Evolutionary conservation across 345 rosid species (phyloP).

Genomic region (Cardamine resedifolia): DNA sequence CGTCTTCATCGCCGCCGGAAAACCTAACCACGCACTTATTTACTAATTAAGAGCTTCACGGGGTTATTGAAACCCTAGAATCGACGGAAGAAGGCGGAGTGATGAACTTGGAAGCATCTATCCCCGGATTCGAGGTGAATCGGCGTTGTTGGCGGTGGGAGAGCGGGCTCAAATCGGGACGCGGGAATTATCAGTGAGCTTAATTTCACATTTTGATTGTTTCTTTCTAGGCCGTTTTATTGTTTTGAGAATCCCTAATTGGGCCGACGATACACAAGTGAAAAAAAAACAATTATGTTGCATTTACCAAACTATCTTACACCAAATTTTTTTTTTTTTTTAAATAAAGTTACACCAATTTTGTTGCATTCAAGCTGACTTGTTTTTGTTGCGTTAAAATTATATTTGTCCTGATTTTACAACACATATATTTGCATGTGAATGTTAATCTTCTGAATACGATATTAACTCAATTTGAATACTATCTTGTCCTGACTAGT

Average conservation of each 20-base stretch:
- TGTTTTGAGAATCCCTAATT: neutral
- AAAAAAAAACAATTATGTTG: no score
- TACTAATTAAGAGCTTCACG: neutral
- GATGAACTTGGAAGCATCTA: neutral
- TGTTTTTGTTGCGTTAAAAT: no score
- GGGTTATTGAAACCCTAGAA: neutral
- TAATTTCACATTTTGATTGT: neutral
- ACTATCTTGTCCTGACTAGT: no score
- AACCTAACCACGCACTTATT: slow-evolving; percentile 16
- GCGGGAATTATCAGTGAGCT: slow-evolving; percentile 32
- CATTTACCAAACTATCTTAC: no score
- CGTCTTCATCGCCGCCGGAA: slow-evolving; percentile 50
- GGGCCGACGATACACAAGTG: neutral
- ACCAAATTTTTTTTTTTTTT: no score
- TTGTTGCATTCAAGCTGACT: no score
- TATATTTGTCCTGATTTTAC: no score
- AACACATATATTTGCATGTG: no score
- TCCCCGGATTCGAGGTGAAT: neutral
- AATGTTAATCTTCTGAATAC: no score
- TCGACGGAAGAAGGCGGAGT: neutral
- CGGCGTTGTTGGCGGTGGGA: slow-evolving; percentile 2
- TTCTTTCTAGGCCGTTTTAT: neutral
- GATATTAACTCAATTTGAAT: no score
- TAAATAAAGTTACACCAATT: no score
- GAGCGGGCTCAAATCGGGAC: neutral